Conservation (phyloP, 2,329 filamentous ascomycete species). For the Fusarium coicis region DNA sequence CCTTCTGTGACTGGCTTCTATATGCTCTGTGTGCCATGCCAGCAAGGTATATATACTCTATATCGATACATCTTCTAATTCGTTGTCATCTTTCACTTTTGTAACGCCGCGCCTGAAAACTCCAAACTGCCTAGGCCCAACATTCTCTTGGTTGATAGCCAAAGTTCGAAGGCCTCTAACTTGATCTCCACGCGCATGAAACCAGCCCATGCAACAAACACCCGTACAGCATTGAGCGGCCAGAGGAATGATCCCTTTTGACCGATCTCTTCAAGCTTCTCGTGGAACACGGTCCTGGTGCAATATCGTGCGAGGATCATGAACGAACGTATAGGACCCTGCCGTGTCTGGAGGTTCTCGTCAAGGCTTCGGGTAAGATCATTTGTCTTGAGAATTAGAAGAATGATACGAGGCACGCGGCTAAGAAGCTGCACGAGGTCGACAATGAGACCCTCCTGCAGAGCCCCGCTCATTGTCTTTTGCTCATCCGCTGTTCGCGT, state of each 20-base stretch:
- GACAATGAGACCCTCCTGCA: slow-evolving; percentile 88
- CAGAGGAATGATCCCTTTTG: slow-evolving; percentile 65
- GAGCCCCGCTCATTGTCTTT: slow-evolving; percentile 82
- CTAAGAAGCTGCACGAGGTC: slow-evolving; percentile 90
- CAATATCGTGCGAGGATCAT: slow-evolving; percentile 77
- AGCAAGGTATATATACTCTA: slow-evolving; percentile 39
- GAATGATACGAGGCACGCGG: slow-evolving; percentile 88
- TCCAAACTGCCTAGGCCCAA: slow-evolving; percentile 48
- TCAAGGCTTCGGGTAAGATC: slow-evolving; percentile 94
- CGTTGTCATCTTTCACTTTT: slow-evolving; percentile 25
- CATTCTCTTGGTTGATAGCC: slow-evolving; percentile 65
- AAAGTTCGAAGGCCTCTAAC: slow-evolving; percentile 71
- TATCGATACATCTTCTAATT: slow-evolving; percentile 34
- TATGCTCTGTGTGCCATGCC: slow-evolving; percentile 1
- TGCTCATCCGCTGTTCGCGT: slow-evolving; percentile 81
- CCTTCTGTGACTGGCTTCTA: neutral
- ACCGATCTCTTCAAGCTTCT: slow-evolving; percentile 69
- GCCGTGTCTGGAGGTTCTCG: slow-evolving; percentile 83
- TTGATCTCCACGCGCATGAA: slow-evolving; percentile 71
- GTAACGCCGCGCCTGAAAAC: slow-evolving; percentile 42
- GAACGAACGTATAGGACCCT: slow-evolving; percentile 72
- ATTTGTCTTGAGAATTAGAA: slow-evolving; percentile 97
- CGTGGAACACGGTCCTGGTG: slow-evolving; percentile 72
- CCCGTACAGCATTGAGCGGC: slow-evolving; percentile 65
- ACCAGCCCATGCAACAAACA: slow-evolving; percentile 67